These are phyloP conservation scores for Exutisphaerella laricina DNA, from an alignment of 2,329 filamentous ascomycete genomes.

Conservation along the genomic window DNA sequence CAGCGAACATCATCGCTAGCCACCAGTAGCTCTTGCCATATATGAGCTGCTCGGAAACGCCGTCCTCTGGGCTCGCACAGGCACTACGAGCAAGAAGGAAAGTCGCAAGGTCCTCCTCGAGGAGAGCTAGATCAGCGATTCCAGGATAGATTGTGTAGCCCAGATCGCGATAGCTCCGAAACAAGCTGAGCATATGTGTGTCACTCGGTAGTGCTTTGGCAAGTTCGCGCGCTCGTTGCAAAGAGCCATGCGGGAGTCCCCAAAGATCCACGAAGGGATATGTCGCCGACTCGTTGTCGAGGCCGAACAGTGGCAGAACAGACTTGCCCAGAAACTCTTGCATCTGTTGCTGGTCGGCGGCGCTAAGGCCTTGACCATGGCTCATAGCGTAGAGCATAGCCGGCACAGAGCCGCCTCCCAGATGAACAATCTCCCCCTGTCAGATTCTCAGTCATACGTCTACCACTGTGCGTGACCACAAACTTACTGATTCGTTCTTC, in stretches of 20 bases:
- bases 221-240: conserved; percentile 53
- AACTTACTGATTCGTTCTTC: conserved; percentile 43
- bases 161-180: conserved; percentile 53
- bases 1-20: conserved; percentile 56
- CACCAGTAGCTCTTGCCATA: conserved; percentile 55
- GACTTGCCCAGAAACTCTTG: conserved; percentile 56
- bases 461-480: not conserved
- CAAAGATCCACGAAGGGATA: conserved; percentile 62
- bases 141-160: conserved; percentile 57
- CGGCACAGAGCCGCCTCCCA: conserved; percentile 57
- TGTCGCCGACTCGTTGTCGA: conserved; percentile 60
- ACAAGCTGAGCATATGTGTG: conserved; percentile 53
- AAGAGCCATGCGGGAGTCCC: conserved; percentile 54
- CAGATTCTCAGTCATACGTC: conserved; percentile 11
- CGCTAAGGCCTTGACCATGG: conserved; percentile 34
- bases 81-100: conserved; percentile 49
- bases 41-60: conserved; percentile 50
- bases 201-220: conserved; percentile 56
- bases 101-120: conserved; percentile 50
- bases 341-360: conserved; percentile 45
- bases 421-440: conserved; percentile 55
- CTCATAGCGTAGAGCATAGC: conserved; percentile 53
- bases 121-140: conserved; percentile 50
- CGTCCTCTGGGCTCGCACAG: conserved; percentile 37
- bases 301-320: conserved; percentile 56